Percentiles rank a stretch among this genome's conserved stretches.
These are phyloP conservation scores for Boletales sp. DNA, from an alignment of 768 basidiomycete species.

Conservation along the genomic window DNA sequence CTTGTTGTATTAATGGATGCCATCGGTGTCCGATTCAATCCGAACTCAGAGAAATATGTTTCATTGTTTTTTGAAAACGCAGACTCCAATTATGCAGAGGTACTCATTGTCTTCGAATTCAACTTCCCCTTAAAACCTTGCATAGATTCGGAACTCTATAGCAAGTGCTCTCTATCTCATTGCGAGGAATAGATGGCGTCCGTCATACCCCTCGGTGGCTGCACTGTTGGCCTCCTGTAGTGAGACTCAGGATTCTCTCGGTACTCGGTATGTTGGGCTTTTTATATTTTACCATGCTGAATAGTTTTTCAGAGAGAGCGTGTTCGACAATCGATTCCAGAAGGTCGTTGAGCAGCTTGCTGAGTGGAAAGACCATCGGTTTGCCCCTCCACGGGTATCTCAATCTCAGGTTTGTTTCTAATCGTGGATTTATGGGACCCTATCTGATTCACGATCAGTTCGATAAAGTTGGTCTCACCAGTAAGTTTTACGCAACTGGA, in stretches of 20 bases:
- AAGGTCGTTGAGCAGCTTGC: conserved; percentile 58
- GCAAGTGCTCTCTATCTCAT: conserved; percentile 62
- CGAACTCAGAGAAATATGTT: conserved; percentile 65
- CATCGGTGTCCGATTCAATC: conserved; percentile 62
- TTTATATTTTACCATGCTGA: neutral
- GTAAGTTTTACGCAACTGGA: conserved; percentile 36
- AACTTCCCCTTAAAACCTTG: conserved; percentile 2
- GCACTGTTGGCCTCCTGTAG: conserved; percentile 56
- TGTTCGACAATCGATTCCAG: conserved; percentile 54
- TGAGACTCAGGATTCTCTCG: conserved; percentile 52
- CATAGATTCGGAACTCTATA: conserved; percentile 65
- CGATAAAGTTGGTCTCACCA: conserved; percentile 84
- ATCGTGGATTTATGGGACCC: neutral
- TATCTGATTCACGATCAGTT: conserved; percentile 46
- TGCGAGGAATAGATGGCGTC: conserved; percentile 62
- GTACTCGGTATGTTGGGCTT: conserved; percentile 40
- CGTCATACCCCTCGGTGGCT: conserved; percentile 53
- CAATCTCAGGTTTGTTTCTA: conserved; percentile 60
- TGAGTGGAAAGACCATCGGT: conserved; percentile 67
- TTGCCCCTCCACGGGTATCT: conserved; percentile 81
- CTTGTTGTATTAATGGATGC: conserved; percentile 65
- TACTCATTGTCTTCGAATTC: conserved; percentile 27
- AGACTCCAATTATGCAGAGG: conserved; percentile 84
- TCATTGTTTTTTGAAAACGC: conserved; percentile 71
- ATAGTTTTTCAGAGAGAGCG: conserved; percentile 41